Evolutionary conservation across 2,329 filamentous ascomycete species (phyloP).

Genomic region (Penicillium occitanis): DNA sequence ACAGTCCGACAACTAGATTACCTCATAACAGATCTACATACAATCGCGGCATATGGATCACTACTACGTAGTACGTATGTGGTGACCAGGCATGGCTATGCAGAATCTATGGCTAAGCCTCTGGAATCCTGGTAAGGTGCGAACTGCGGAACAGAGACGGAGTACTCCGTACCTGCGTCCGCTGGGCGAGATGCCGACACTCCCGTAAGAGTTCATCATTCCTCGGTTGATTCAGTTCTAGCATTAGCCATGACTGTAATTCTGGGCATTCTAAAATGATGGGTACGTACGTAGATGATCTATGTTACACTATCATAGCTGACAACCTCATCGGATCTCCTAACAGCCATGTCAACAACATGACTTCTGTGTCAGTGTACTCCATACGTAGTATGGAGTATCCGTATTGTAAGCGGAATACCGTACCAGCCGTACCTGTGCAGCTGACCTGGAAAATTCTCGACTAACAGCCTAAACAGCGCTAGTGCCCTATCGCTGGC

Average conservation of each 20-base stretch:
- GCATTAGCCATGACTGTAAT: background rate
- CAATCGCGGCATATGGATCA: background rate
- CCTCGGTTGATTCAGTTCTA: background rate
- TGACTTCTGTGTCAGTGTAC: background rate
- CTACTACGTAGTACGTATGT: background rate
- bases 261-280: background rate
- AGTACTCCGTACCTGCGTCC: slow-evolving; percentile 16
- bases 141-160: background rate
- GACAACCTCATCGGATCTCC: background rate
- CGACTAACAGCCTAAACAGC: slow-evolving; percentile 4
- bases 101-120: slow-evolving; percentile 10
- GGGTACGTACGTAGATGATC: too few species aligned
- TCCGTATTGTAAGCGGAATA: slow-evolving; percentile 10
- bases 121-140: slow-evolving; percentile 4
- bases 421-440: background rate
- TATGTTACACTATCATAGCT: background rate
- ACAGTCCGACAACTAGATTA: background rate
- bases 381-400: background rate
- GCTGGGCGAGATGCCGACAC: slow-evolving; percentile 6
- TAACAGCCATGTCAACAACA: background rate
- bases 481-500: slow-evolving; percentile 2
- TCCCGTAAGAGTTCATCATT: background rate
- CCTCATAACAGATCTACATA: background rate
- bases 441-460: slow-evolving; percentile 18
- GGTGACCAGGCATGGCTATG: slow-evolving; percentile 4